Conservation (phyloP, 148 eudicot genomes). For the Vaccinium vitisidaea region DNA sequence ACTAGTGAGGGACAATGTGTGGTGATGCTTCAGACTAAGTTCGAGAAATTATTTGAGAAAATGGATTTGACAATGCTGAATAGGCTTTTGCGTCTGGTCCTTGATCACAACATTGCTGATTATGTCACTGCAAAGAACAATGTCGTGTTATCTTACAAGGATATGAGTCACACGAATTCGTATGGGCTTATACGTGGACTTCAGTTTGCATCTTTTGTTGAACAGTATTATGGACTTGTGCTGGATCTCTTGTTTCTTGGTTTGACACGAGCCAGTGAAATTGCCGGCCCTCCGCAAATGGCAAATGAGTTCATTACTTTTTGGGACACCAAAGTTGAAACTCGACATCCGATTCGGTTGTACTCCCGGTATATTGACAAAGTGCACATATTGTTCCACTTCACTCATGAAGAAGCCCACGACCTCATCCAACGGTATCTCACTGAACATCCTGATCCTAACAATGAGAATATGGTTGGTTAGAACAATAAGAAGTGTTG, state of each 20-base stretch:
- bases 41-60: conserved; percentile 98
- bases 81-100: conserved; percentile 92
- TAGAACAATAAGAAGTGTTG: conserved; percentile 99
- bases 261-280: conserved; percentile 96
- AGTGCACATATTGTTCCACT: conserved; percentile 95
- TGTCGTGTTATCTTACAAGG: conserved; percentile 98
- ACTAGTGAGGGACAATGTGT: conserved; percentile 98
- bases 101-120: conserved; percentile 99
- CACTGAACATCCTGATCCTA: conserved; percentile 99
- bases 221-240: conserved; percentile 94
- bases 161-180: conserved; percentile 99
- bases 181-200: conserved; percentile 99
- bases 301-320: conserved; percentile 94
- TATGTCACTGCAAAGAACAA: conserved; percentile 98
- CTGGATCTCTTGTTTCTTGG: conserved; percentile 95
- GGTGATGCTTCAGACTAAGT: conserved; percentile 99
- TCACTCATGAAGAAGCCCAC: conserved; percentile 99
- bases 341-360: conserved; percentile 86
- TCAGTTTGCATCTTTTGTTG: conserved; percentile 99
- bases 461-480: conserved; percentile 99
- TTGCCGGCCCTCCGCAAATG: conserved; percentile 99
- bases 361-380: conserved; percentile 95
- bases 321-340: conserved; percentile 85
- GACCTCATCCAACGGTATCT: conserved; percentile 99
- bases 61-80: conserved; percentile 98